Conservation (phyloP, 2,329 filamentous ascomycete species). For the Aspergillus jensenii region DNA sequence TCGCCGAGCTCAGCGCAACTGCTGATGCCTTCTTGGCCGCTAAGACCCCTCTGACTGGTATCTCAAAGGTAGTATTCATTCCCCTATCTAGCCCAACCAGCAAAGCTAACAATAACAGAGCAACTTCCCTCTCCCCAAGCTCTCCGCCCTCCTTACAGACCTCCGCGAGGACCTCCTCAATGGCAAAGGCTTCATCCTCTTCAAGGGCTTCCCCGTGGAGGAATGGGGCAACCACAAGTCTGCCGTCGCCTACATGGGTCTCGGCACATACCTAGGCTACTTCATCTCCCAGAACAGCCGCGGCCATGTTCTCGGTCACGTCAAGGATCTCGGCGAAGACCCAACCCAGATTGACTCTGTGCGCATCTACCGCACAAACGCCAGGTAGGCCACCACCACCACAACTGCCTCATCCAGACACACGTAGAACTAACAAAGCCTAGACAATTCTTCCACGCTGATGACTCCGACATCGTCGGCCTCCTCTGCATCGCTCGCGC, state of each 20-base stretch:
- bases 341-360: constrained; percentile 79
- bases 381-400: constrained; percentile 46
- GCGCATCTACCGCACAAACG: constrained; percentile 86
- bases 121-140: constrained; percentile 58
- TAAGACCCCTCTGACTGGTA: constrained; percentile 68
- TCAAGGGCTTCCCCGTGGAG: constrained; percentile 78
- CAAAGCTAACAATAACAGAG: not conserved
- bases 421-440: constrained; percentile 19
- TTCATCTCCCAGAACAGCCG: constrained; percentile 83
- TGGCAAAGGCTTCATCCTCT: constrained; percentile 88
- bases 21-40: constrained; percentile 69
- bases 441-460: constrained; percentile 80
- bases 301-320: constrained; percentile 83
- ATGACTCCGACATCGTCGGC: constrained; percentile 80
- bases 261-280: constrained; percentile 82
- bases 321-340: constrained; percentile 85
- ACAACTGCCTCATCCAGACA: not conserved
- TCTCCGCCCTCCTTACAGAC: constrained; percentile 53
- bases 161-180: constrained; percentile 71
- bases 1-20: constrained; percentile 64
- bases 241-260: constrained; percentile 83
- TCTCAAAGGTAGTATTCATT: constrained; percentile 58
- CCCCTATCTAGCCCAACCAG: not conserved
- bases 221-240: constrained; percentile 77
- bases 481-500: constrained; percentile 78